Base-by-base conservation (phyloP, 352 stramenopile species). In the Globisporangium polare region DNA sequence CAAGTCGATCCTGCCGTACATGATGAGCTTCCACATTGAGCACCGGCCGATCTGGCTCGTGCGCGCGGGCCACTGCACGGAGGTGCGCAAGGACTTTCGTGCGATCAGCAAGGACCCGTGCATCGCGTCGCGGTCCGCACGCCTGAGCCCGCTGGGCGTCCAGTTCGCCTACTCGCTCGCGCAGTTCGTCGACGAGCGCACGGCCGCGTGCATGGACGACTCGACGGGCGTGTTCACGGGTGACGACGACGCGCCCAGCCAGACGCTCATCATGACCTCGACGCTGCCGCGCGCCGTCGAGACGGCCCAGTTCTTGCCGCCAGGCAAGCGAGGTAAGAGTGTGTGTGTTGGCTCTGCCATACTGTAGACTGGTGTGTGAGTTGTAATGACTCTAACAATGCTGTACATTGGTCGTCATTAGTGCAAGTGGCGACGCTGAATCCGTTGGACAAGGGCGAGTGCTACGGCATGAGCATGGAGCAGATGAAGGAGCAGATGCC, bases 11-110 rank as follows among this genome's bases (percentile, higher is more conserved):
- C 64, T 95, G 62, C 90, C 88, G 17, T 97, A 96, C 68, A 92
- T 97, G 83, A 95, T 92, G 84, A 98, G 96, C 72, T 96, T 98
- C 59, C 94, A 98, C 79, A 97, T 98, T 64, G 78, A 90, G 53
- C 92, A 95, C 42, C 87, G 94, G 0, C 88, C 86, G 20, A 97
- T 98, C 42, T 98, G 90, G 89, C 80, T 98, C 24, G 90, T 95
- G 53, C 86, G 89, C n/a, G 90, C 91, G 17, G 91, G 88, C 22
- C 90, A 97, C 54, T 94, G 85, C 67, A 90, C 69, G 0, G 79
- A 90, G 67, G 85, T 92, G 57, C 69, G 70, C 9, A 53, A 63
- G 15, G 80, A 94, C 56, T 92, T 94, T 43, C 60, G 72, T 3
- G 70, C 78, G 17, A 90, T 94, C 54, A 83, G 74, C 26, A 77